Evolutionary conservation across 2,329 filamentous ascomycete genomes (phyloP).

Genomic region (Colletotrichum orbiculare): DNA sequence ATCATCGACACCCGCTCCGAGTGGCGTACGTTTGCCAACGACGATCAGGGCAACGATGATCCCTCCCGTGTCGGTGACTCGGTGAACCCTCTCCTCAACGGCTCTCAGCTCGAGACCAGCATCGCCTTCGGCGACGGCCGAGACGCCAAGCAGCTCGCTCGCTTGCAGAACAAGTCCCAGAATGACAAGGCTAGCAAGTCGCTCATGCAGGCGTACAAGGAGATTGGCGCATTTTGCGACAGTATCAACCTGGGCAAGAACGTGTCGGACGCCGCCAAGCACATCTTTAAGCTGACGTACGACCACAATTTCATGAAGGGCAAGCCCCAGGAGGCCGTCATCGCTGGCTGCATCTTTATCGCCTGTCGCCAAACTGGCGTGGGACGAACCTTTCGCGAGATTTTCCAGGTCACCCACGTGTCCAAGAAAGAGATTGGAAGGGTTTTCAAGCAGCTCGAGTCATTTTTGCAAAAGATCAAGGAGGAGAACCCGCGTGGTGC

Average conservation of each 20-base stretch:
- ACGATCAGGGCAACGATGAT: slow-evolving; percentile 95
- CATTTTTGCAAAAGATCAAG: slow-evolving; percentile 82
- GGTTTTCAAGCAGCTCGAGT: slow-evolving; percentile 93
- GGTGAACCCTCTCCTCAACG: slow-evolving; percentile 88
- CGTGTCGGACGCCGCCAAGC: slow-evolving; percentile 90
- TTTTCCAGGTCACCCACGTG: slow-evolving; percentile 92
- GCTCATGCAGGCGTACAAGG: slow-evolving; percentile 85
- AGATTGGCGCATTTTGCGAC: slow-evolving; percentile 90
- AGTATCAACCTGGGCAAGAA: slow-evolving; percentile 83
- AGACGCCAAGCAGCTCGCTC: slow-evolving; percentile 78
- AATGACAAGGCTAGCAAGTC: slow-evolving; percentile 86
- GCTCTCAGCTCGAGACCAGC: slow-evolving; percentile 86
- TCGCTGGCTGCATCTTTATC: slow-evolving; percentile 97
- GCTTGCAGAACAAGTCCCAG: slow-evolving; percentile 84
- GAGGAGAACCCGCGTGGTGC: slow-evolving; percentile 67
- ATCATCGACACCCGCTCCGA: slow-evolving; percentile 97
- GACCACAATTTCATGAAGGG: slow-evolving; percentile 95
- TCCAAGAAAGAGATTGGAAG: slow-evolving; percentile 97
- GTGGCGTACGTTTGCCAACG: slow-evolving; percentile 99
- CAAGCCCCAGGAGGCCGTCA: slow-evolving; percentile 92
- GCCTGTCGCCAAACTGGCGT: slow-evolving; percentile 91
- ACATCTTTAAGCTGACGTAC: slow-evolving; percentile 94
- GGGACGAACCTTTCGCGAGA: slow-evolving; percentile 92
- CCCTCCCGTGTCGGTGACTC: slow-evolving; percentile 98
- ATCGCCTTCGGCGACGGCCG: slow-evolving; percentile 86